Evolutionary conservation across 345 rosid genomes (phyloP).

Genomic region (Sapria himalayana): DNA sequence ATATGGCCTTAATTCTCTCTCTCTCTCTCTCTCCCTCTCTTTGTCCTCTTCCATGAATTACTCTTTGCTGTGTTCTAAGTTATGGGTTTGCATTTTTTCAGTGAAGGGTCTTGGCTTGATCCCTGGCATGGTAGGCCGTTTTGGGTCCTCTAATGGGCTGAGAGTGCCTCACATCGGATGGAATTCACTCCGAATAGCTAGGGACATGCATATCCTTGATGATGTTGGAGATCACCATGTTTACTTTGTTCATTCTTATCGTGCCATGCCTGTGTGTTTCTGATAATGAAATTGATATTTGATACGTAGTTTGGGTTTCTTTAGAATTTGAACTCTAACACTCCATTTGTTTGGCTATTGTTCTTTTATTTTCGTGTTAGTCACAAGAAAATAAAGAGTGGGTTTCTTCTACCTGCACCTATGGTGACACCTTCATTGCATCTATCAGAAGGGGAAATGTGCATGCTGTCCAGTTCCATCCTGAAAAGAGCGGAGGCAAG

Average conservation of each 20-base stretch:
- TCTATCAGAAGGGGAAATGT: conserved; percentile 87
- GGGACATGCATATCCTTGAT: conserved; percentile 59
- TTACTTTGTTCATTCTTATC: conserved; percentile 92
- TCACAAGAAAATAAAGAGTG: conserved; percentile 66
- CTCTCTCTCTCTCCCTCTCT: too few species aligned
- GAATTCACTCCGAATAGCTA: conserved; percentile 66
- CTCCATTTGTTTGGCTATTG: too few species aligned
- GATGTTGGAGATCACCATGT: conserved; percentile 68
- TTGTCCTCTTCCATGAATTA: too few species aligned
- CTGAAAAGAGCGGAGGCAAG: conserved; percentile 97
- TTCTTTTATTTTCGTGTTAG: conserved; percentile 13
- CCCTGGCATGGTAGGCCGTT: conserved; percentile 80
- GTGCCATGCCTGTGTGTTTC: conserved; percentile 57
- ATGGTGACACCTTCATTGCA: conserved; percentile 65
- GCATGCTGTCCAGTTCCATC: conserved; percentile 95
- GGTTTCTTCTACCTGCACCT: conserved; percentile 74
- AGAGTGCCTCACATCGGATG: conserved; percentile 95
- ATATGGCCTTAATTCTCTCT: too few species aligned
- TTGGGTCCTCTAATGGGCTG: conserved; percentile 57
- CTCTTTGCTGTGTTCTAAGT: not conserved
- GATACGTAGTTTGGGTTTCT: not conserved
- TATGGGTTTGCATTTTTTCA: conserved; percentile 8
- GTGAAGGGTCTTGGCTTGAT: conserved; percentile 86
- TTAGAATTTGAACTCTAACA: too few species aligned
- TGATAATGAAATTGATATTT: not conserved